phyloP scores from a whole-genome alignment of 768 basidiomycete genomes.

The Collybia nuda region DNA sequence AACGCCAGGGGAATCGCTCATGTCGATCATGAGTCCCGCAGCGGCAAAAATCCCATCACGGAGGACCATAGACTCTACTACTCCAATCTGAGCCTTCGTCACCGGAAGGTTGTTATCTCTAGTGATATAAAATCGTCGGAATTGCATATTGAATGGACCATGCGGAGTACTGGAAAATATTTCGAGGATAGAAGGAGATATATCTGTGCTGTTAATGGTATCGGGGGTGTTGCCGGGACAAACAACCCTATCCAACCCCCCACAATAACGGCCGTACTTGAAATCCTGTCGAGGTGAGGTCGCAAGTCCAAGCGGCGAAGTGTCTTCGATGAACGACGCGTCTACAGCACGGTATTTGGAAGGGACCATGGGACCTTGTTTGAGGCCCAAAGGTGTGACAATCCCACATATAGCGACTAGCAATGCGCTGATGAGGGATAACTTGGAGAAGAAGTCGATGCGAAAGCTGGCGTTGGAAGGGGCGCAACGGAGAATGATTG shows the following conservation, averaged over 20 bases:
- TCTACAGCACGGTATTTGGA: neutral
- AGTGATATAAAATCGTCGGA: slow-evolving; percentile 15
- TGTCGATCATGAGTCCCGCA: slow-evolving; percentile 17
- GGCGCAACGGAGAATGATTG: slow-evolving; percentile 12
- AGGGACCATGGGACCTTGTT: slow-evolving; percentile 8
- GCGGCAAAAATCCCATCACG: slow-evolving; percentile 17
- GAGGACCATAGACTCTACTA: slow-evolving; percentile 15
- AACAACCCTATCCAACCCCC: slow-evolving; percentile 1
- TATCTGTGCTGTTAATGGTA: slow-evolving; percentile 10
- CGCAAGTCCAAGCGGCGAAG: slow-evolving; percentile 12
- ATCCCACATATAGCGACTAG: slow-evolving; percentile 17
- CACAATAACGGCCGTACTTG: slow-evolving; percentile 17
- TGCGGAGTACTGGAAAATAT: slow-evolving; percentile 18
- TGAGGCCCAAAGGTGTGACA: slow-evolving; percentile 19
- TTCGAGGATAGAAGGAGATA: slow-evolving; percentile 11
- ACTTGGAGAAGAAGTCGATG: slow-evolving; percentile 12
- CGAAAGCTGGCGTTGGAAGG: neutral
- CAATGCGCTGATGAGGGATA: slow-evolving; percentile 11
- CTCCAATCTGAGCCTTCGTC: slow-evolving; percentile 1
- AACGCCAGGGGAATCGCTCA: slow-evolving; percentile 15
- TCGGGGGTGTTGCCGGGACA: slow-evolving; percentile 16
- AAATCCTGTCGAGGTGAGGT: neutral
- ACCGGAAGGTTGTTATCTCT: slow-evolving; percentile 4
- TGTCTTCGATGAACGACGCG: slow-evolving; percentile 14
- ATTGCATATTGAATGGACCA: slow-evolving; percentile 20